phyloP scores from a whole-genome alignment of 371 early-diverging fungal species.

The Rhizopus delemar region DNA sequence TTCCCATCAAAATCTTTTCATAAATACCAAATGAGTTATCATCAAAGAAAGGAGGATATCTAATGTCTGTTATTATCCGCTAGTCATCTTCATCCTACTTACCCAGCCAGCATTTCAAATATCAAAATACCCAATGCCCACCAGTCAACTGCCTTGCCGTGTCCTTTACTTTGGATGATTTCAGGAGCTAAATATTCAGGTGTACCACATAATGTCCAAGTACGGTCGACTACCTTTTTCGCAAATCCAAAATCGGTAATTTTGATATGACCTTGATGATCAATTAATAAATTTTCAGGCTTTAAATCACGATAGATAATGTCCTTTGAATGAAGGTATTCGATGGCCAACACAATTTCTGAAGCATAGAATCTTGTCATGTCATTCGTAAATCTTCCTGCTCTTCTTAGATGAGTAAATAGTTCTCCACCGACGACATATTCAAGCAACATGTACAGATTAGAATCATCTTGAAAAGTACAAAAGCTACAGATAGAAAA shows the following conservation, averaged over 20 bases:
- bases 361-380: conserved; percentile 72
- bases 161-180: conserved; percentile 93
- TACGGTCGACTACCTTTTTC: conserved; percentile 64
- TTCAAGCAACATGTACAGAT: conserved; percentile 87
- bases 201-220: conserved; percentile 97
- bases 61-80: conserved; percentile 3
- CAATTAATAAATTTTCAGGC: conserved; percentile 85
- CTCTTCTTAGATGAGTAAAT: conserved; percentile 84
- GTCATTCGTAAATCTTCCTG: conserved; percentile 79
- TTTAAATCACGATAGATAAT: conserved; percentile 87
- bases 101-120: conserved; percentile 91
- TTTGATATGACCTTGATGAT: conserved; percentile 84
- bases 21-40: conserved; percentile 90
- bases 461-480: conserved; percentile 79
- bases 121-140: conserved; percentile 96
- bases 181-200: conserved; percentile 97
- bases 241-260: conserved; percentile 96
- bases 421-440: conserved; percentile 90
- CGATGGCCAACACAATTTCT: conserved; percentile 66
- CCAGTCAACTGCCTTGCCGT: conserved; percentile 96
- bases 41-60: conserved; percentile 95
- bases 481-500: conserved; percentile 40
- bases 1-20: conserved; percentile 88
- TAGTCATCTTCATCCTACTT: conserved; percentile 1
- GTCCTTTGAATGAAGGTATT: conserved; percentile 79